These are phyloP conservation scores for Microstegium vimineum DNA, from an alignment of 176 grass and related monocot genomes.

Conservation along the genomic window DNA sequence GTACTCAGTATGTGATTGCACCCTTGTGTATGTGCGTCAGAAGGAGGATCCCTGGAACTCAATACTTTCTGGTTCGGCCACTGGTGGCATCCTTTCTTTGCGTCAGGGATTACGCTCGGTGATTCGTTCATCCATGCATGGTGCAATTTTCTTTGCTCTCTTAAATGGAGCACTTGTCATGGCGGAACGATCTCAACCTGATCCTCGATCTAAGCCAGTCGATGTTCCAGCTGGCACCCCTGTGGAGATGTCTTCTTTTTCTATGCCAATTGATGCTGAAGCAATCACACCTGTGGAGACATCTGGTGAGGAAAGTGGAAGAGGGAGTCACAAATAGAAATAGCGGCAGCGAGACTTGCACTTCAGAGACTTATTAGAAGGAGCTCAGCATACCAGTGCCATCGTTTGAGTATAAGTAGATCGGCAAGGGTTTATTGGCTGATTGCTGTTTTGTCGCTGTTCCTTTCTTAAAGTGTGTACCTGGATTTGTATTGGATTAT, in stretches of 20 bases:
- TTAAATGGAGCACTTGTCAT: conserved; percentile 1
- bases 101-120: background rate
- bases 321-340: background rate
- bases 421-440: background rate
- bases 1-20: conserved; percentile 37
- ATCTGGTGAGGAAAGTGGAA: background rate
- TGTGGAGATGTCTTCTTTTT: background rate
- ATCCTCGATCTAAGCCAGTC: background rate
- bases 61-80: conserved; percentile 32
- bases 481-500: background rate
- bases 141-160: background rate
- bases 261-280: background rate
- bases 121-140: background rate
- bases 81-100: conserved; percentile 40
- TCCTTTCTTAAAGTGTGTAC: background rate
- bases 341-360: background rate
- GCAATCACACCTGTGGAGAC: background rate
- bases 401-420: conserved; percentile 18
- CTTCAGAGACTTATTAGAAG: conserved; percentile 26
- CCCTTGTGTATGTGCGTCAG: conserved; percentile 7
- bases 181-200: background rate
- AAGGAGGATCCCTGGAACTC: conserved; percentile 55
- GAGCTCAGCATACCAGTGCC: background rate
- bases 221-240: background rate
- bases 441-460: background rate